Conservation (phyloP, 495 filamentous ascomycete genomes). For the Aspergillus taichungensis region DNA sequence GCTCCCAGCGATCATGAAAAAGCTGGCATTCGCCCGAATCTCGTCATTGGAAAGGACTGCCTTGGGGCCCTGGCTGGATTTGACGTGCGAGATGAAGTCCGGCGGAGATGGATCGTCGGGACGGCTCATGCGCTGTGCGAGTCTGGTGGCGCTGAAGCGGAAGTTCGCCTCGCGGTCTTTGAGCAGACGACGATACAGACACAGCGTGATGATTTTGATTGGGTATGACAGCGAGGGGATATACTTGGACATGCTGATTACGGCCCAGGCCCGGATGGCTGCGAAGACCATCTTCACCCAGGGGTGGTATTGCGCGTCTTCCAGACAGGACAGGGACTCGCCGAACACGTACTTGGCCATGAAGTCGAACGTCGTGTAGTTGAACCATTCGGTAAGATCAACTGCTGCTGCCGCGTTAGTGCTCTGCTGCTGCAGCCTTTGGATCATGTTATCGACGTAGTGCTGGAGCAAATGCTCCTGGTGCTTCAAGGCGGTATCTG, state of each 20-base stretch:
- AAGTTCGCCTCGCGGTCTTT: constrained; percentile 33
- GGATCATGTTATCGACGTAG: too few species aligned
- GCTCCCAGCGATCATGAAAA: constrained; percentile 43
- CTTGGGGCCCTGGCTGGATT: constrained; percentile 10
- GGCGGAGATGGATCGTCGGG: constrained; percentile 19
- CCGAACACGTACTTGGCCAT: constrained; percentile 42
- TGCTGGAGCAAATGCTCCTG: too few species aligned
- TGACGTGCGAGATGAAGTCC: constrained; percentile 32
- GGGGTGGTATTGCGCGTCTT: constrained; percentile 32
- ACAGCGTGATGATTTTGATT: constrained; percentile 19
- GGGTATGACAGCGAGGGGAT: constrained; percentile 13
- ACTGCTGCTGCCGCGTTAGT: constrained; percentile 3
- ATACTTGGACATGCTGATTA: background rate
- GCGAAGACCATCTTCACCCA: constrained; percentile 34
- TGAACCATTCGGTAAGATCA: constrained; percentile 32
- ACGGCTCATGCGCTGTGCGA: constrained; percentile 8
- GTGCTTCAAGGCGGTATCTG: too few species aligned
- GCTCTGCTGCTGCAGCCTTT: too few species aligned
- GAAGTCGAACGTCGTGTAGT: constrained; percentile 37
- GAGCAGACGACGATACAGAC: too few species aligned
- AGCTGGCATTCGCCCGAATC: constrained; percentile 32
- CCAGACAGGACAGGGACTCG: constrained; percentile 39
- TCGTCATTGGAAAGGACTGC: constrained; percentile 20
- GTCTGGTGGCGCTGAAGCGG: background rate
- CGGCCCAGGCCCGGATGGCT: constrained; percentile 14